Evolutionary conservation across 2,329 filamentous ascomycete genomes (phyloP).

Genomic region (Claviceps capensis): DNA sequence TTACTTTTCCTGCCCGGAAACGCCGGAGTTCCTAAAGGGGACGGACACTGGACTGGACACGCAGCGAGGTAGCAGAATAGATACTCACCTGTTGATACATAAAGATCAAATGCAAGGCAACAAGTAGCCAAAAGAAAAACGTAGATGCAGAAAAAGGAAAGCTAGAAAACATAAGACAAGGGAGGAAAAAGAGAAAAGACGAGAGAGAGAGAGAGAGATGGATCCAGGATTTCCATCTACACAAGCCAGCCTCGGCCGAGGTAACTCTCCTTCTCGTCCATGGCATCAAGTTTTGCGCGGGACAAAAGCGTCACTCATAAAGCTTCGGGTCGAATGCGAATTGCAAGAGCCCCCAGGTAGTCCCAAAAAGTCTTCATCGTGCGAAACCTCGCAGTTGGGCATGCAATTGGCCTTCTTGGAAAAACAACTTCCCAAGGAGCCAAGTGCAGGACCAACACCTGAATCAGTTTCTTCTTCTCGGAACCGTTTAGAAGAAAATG

Average conservation of each 20-base stretch:
- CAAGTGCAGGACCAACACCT: neutral
- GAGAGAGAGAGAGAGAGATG: neutral
- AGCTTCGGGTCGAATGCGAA: slow-evolving; percentile 7
- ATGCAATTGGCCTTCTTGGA: neutral
- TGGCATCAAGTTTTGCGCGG: slow-evolving; percentile 2
- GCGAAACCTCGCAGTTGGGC: neutral
- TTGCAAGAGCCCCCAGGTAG: slow-evolving; percentile 21
- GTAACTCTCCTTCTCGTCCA: neutral
- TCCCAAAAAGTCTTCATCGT: slow-evolving; percentile 14
- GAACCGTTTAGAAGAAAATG: neutral
- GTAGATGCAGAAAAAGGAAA: neutral
- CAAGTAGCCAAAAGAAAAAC: no score
- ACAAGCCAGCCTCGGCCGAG: neutral
- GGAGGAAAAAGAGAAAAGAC: slow-evolving; percentile 7
- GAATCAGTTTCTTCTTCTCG: neutral
- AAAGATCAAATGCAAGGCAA: neutral
- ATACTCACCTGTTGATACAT: slow-evolving; percentile 5
- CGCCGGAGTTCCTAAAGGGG: neutral
- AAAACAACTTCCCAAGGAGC: no score
- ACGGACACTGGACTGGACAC: neutral
- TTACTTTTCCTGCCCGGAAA: slow-evolving; percentile 4
- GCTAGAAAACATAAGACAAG: neutral
- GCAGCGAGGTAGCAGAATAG: neutral
- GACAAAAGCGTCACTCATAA: slow-evolving; percentile 8
- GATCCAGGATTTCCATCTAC: neutral